Percentiles rank a stretch among this genome's conserved stretches.
phyloP scores from a whole-genome alignment of 2,329 filamentous ascomycete genomes.

The Aspergillus pseudoterreus region DNA sequence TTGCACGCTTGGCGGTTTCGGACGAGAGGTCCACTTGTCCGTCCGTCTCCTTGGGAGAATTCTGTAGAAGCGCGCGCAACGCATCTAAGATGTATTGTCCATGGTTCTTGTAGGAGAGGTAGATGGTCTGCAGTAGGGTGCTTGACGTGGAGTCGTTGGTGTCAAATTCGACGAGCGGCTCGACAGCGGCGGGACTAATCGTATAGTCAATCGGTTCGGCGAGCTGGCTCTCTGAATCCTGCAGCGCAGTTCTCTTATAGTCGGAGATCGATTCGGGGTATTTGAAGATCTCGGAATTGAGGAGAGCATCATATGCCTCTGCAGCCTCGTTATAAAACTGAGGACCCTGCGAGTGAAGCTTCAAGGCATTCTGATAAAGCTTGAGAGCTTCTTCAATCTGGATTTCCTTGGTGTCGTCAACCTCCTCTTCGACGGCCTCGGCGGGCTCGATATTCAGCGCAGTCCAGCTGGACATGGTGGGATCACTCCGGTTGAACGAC shows the following conservation, averaged over 20 bases:
- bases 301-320: conserved; percentile 77
- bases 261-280: conserved; percentile 85
- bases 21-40: conserved; percentile 8
- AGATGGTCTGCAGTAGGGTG: conserved; percentile 82
- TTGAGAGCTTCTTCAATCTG: conserved; percentile 97
- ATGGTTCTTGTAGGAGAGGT: conserved; percentile 92
- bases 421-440: conserved; percentile 81
- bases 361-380: conserved; percentile 85
- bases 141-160: conserved; percentile 72
- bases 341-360: conserved; percentile 84
- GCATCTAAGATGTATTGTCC: conserved; percentile 86
- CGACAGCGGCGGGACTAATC: conserved; percentile 16
- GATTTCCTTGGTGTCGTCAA: conserved; percentile 93
- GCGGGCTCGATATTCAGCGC: conserved; percentile 94
- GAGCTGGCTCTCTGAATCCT: conserved; percentile 41
- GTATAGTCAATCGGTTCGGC: conserved; percentile 40
- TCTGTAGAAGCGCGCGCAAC: conserved; percentile 52
- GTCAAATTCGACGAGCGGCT: conserved; percentile 49
- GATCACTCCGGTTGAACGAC: conserved; percentile 12
- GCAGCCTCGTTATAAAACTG: conserved; percentile 70
- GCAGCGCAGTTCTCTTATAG: conserved; percentile 66
- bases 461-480: conserved; percentile 62
- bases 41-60: conserved; percentile 13
- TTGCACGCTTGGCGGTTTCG: conserved; percentile 35
- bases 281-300: conserved; percentile 89